Conservation (phyloP, 176 grass and related monocot species). For the Raddia guianensis region DNA sequence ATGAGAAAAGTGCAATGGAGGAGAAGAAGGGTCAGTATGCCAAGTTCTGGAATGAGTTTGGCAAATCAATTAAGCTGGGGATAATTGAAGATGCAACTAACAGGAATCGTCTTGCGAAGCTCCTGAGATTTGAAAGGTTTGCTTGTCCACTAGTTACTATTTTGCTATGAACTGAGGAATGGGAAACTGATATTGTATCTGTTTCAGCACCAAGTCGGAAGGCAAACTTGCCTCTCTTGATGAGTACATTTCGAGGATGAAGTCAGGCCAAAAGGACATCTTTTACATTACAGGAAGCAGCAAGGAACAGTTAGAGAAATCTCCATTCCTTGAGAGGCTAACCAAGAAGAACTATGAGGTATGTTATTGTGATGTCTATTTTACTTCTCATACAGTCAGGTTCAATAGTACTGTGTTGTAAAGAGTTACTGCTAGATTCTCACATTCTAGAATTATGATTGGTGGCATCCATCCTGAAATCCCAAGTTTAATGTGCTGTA, state of each 20-base stretch:
- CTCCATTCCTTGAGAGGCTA: slow-evolving; percentile 97
- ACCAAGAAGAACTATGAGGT: slow-evolving; percentile 98
- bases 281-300: slow-evolving; percentile 94
- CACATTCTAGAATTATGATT: too few relatives aligned
- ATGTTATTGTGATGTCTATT: background rate
- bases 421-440: background rate
- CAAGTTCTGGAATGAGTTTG: slow-evolving; percentile 99
- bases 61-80: slow-evolving; percentile 95
- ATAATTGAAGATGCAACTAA: slow-evolving; percentile 99
- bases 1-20: slow-evolving; percentile 69
- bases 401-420: background rate
- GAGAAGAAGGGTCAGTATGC: slow-evolving; percentile 92
- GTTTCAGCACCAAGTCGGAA: slow-evolving; percentile 87
- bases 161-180: background rate
- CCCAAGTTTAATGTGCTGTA: background rate
- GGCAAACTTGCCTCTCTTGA: slow-evolving; percentile 97
- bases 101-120: slow-evolving; percentile 94
- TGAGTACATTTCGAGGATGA: slow-evolving; percentile 98
- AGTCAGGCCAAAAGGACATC: slow-evolving; percentile 88
- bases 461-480: too few relatives aligned
- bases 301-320: slow-evolving; percentile 97
- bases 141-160: slow-evolving; percentile 10
- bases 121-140: slow-evolving; percentile 94
- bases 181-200: slow-evolving; percentile 38
- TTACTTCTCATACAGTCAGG: background rate